Conservation (phyloP, 2,329 filamentous ascomycete species). For the Trichoderma asperellum region DNA sequence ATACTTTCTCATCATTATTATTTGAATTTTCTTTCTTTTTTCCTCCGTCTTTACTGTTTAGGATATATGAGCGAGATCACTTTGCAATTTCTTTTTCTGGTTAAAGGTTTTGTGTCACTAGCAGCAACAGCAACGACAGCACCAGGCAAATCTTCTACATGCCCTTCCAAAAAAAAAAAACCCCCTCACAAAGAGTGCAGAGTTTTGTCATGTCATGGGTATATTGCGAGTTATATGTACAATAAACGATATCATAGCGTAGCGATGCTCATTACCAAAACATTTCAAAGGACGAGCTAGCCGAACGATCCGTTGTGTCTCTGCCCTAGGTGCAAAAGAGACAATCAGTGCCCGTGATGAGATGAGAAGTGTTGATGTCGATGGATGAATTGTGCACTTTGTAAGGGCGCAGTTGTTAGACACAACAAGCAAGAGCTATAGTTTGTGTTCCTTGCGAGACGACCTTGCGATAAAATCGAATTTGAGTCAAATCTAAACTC, state of each 20-base stretch:
- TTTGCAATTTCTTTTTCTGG: background rate
- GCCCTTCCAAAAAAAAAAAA: background rate
- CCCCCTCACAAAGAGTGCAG: conserved; percentile 1
- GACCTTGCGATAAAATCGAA: background rate
- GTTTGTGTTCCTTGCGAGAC: too few relatives aligned
- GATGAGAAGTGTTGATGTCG: too few relatives aligned
- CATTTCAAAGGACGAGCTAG: background rate
- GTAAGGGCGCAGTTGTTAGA: too few relatives aligned
- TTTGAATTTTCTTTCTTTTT: background rate
- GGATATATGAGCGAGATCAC: background rate
- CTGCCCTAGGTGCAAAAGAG: background rate
- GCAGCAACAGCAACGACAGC: background rate
- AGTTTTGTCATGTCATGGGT: conserved; percentile 1
- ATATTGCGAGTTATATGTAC: conserved; percentile 19
- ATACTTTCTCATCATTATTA: background rate
- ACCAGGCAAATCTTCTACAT: conserved; percentile 9
- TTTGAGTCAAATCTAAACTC: background rate
- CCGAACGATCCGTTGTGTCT: background rate
- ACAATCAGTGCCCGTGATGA: background rate
- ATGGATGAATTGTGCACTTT: too few relatives aligned
- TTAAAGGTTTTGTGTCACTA: background rate
- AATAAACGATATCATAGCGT: conserved; percentile 24
- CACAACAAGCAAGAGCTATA: too few relatives aligned
- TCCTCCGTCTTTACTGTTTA: conserved; percentile 1
- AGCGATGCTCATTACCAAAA: conserved; percentile 17